Base-by-base conservation (phyloP, 495 filamentous ascomycete genomes). In the Glarea lozoyensis region DNA sequence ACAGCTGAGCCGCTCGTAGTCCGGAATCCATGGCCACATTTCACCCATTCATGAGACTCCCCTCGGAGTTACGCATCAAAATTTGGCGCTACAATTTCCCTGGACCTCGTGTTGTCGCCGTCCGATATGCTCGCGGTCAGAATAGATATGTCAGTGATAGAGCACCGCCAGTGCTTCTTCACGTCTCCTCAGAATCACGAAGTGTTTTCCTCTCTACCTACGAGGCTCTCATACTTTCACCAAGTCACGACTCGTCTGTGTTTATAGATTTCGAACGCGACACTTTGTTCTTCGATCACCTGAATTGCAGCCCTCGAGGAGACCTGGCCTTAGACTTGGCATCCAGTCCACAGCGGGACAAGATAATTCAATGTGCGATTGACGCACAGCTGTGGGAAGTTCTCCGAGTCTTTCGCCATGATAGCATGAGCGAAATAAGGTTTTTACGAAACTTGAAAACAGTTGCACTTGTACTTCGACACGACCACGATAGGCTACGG, bases 301-400 rank as follows among this genome's bases (percentile, higher is more conserved):
- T 55, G 4, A 45, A 50, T 13, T 55, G 52, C 24, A 48, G 43
- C 36, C 52, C 52, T 3, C 30, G 33, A 1, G 52, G 52, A 20
- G 52, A 55, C 20, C 42, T 55, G 2, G 21, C 43, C 9, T 42
- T 40, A 10, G 52, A 55, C 38, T 30, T 55, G 1, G 43, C 48
- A 1, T 31, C 22, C 2, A 48, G 44, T 13, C 47, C 40, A 18
- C 48, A 51, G 21, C 35, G 44, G 2, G 25, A 42, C 12, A 41
- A 45, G n/a, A 51, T 55, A 10, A 21, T 48, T 12, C 19, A 13
- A 10, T 46, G 43, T 32, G 52, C 52, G 9, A 45, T 55, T 16
- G 52, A 55, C 13, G 9, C 44, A 2, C 44, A 51, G 24, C 15
- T 55, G 1, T 55, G 52, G 52, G 52, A 55, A 21, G 37, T 55